These are phyloP conservation scores for Phytopythium montanum DNA, from an alignment of 352 stramenopile genomes.

Conservation along the genomic window DNA sequence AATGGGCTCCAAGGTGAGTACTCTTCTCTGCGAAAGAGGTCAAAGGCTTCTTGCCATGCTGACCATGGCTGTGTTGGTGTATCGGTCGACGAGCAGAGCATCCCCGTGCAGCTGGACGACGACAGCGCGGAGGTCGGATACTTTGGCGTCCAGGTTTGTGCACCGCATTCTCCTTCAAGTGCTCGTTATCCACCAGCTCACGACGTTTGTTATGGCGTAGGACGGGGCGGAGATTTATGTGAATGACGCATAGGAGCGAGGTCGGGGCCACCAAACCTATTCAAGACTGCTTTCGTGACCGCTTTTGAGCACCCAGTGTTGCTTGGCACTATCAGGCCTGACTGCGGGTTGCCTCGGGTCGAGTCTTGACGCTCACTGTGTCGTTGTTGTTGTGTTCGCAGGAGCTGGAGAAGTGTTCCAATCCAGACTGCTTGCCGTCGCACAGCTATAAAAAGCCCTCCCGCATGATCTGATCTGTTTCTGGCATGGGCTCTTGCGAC, in stretches of 20 bases:
- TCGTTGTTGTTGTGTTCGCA: background rate
- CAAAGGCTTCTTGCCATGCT: background rate
- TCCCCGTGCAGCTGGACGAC: constrained; percentile 64
- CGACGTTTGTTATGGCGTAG: constrained; percentile 15
- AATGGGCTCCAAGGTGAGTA: constrained; percentile 41
- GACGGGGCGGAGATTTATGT: constrained; percentile 51
- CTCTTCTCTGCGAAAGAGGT: background rate
- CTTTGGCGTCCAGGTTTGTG: constrained; percentile 63
- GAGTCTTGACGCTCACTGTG: background rate
- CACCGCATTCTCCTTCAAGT: background rate
- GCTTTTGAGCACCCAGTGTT: background rate
- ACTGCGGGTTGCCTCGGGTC: no score
- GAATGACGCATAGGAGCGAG: constrained; percentile 2
- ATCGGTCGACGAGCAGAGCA: constrained; percentile 35
- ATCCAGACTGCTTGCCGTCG: background rate
- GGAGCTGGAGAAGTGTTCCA: background rate
- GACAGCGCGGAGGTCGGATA: constrained; percentile 67
- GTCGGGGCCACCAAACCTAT: background rate
- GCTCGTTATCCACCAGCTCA: constrained; percentile 4
- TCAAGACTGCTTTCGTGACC: background rate
- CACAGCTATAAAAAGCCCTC: background rate
- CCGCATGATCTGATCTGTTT: background rate
- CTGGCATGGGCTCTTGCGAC: background rate
- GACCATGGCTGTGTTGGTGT: background rate
- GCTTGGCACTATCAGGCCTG: background rate